Conservation (phyloP, 192 early-diverging fungal genomes). For the Funneliformis mosseae region DNA sequence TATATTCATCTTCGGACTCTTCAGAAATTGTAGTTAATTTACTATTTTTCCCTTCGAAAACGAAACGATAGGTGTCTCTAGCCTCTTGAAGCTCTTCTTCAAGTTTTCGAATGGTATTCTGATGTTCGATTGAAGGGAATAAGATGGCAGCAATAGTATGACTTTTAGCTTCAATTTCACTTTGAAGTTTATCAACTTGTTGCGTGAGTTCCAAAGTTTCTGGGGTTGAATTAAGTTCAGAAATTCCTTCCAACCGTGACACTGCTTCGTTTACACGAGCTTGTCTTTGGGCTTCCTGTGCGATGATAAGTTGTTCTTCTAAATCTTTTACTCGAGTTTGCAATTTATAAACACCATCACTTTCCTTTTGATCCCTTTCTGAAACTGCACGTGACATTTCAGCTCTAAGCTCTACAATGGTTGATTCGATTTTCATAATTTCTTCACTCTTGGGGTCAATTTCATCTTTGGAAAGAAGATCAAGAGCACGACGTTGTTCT, state of each 20-base stretch:
- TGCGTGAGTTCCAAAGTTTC: background rate
- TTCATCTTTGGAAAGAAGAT: slow-evolving; percentile 13
- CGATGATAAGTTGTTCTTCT: slow-evolving; percentile 22
- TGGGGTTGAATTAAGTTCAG: background rate
- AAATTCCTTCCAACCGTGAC: background rate
- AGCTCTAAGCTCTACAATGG: background rate
- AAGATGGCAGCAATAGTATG: slow-evolving; percentile 33
- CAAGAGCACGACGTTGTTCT: slow-evolving; percentile 21
- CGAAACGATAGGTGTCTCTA: slow-evolving; percentile 4
- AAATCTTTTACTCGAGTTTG: slow-evolving; percentile 25
- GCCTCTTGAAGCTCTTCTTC: slow-evolving; percentile 25
- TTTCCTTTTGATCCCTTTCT: background rate
- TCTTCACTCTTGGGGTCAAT: slow-evolving; percentile 6
- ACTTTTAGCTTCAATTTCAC: slow-evolving; percentile 33
- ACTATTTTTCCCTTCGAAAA: slow-evolving; percentile 3
- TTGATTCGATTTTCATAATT: slow-evolving; percentile 17
- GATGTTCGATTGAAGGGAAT: slow-evolving; percentile 26
- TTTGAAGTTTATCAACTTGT: slow-evolving; percentile 30
- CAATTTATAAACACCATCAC: background rate
- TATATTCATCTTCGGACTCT: slow-evolving; percentile 1
- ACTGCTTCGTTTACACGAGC: background rate
- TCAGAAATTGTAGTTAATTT: background rate
- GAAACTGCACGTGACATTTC: background rate
- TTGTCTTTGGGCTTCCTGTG: slow-evolving; percentile 24
- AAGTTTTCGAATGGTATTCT: slow-evolving; percentile 20